These are phyloP conservation scores for Gossypium gossypioides DNA, from an alignment of 441 rosid species.

Conservation along the genomic window DNA sequence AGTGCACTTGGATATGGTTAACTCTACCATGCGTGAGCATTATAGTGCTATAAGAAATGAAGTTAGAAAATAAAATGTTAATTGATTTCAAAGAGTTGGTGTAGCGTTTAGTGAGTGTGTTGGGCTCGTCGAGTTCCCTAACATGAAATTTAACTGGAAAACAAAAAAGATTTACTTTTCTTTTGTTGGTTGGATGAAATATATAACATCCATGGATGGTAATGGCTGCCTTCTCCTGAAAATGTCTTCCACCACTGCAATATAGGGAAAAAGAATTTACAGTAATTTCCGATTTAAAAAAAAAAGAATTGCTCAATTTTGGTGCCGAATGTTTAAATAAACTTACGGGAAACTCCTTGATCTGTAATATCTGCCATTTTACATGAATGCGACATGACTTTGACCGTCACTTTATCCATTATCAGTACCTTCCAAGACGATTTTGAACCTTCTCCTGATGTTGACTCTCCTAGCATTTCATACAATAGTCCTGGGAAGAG, in stretches of 20 bases:
- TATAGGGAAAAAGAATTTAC: not conserved
- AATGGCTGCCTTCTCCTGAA: slow-evolving; percentile 62
- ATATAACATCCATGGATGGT: slow-evolving; percentile 60
- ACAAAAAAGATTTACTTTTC: slow-evolving; percentile 36
- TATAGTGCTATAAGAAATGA: too few relatives aligned
- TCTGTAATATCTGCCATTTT: slow-evolving; percentile 94
- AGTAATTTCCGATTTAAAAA: not conserved
- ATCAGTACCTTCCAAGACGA: slow-evolving; percentile 86
- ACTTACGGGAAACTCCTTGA: slow-evolving; percentile 86
- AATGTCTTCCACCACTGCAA: slow-evolving; percentile 66
- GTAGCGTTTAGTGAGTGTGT: too few relatives aligned
- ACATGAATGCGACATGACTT: slow-evolving; percentile 86
- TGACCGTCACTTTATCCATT: slow-evolving; percentile 87
- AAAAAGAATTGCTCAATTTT: not conserved
- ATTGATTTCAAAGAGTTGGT: too few relatives aligned
- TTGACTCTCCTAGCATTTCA: slow-evolving; percentile 84
- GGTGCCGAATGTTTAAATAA: not conserved
- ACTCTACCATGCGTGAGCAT: too few relatives aligned
- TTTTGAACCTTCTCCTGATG: slow-evolving; percentile 52
- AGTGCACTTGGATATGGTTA: too few relatives aligned
- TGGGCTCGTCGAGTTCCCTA: too few relatives aligned
- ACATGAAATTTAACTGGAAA: not conserved
- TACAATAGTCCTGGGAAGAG: slow-evolving; percentile 45
- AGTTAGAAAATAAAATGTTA: too few relatives aligned
- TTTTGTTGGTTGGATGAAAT: slow-evolving; percentile 56